A percentile compares a stretch with the other conserved stretches of the same genome.
Conservation (phyloP, 371 early-diverging fungal species). For the Lichtheimia ramosa region DNA sequence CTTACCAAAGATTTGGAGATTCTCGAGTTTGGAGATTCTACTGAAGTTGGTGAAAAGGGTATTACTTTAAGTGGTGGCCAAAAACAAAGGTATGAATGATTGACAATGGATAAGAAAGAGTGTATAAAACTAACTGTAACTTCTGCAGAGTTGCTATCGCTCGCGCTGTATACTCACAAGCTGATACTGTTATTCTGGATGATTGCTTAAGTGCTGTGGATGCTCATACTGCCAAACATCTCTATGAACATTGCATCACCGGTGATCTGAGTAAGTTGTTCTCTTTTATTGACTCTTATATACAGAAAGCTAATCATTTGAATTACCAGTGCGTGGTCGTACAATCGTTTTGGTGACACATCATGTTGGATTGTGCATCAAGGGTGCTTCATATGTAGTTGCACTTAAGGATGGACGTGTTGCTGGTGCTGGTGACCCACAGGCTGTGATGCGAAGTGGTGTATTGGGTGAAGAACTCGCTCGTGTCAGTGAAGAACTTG, state of each 20-base stretch:
- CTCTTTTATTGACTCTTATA: background rate
- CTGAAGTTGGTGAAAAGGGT: conserved; percentile 90
- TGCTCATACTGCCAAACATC: conserved; percentile 84
- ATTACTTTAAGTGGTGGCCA: conserved; percentile 89
- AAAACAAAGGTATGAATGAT: conserved; percentile 58
- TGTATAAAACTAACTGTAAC: too few relatives aligned
- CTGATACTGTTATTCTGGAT: conserved; percentile 71
- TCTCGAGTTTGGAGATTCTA: conserved; percentile 79
- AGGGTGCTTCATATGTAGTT: conserved; percentile 70
- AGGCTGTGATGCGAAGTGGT: conserved; percentile 44
- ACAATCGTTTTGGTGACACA: conserved; percentile 89
- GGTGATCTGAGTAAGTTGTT: conserved; percentile 37
- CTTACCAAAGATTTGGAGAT: conserved; percentile 81
- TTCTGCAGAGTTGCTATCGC: conserved; percentile 63
- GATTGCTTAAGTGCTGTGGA: conserved; percentile 84
- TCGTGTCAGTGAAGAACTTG: conserved; percentile 16
- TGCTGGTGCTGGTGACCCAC: conserved; percentile 53
- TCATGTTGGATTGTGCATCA: conserved; percentile 74
- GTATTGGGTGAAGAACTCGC: conserved; percentile 48
- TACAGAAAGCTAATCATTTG: background rate
- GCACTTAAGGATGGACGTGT: conserved; percentile 72
- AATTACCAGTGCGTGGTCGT: conserved; percentile 54
- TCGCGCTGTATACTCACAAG: conserved; percentile 75
- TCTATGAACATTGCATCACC: conserved; percentile 68
- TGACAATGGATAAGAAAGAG: background rate